Evolutionary conservation across 495 filamentous ascomycete species (phyloP).

Genomic region (Aspergillus hancockii): DNA sequence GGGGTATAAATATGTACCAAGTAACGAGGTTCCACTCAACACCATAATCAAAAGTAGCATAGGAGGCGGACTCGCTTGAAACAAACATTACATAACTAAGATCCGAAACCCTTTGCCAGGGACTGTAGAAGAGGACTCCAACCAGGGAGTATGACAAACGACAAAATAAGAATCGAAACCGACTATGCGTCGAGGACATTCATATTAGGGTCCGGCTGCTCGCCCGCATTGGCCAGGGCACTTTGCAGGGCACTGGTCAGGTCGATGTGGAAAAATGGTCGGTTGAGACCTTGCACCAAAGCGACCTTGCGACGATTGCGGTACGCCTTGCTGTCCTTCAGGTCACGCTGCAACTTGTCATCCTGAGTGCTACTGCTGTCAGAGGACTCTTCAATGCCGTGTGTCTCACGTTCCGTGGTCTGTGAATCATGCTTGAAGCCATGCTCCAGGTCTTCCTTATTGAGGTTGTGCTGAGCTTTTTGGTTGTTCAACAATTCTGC

Average conservation of each 20-base stretch:
- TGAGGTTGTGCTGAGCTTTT: slow-evolving; percentile 30
- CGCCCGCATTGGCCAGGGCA: slow-evolving; percentile 66
- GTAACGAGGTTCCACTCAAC: not conserved
- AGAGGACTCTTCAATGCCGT: slow-evolving; percentile 34
- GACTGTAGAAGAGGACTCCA: not conserved
- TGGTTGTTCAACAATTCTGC: slow-evolving; percentile 60
- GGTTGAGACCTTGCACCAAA: slow-evolving; percentile 78
- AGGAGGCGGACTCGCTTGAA: not conserved
- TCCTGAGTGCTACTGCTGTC: slow-evolving; percentile 33
- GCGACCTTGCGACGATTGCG: slow-evolving; percentile 51
- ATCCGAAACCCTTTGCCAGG: not conserved
- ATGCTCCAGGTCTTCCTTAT: slow-evolving; percentile 43
- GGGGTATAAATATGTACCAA: slow-evolving; percentile 6
- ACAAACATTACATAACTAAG: not conserved
- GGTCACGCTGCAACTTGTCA: slow-evolving; percentile 46
- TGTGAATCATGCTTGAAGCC: slow-evolving; percentile 30
- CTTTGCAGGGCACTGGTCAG: slow-evolving; percentile 89
- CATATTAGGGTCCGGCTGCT: slow-evolving; percentile 7
- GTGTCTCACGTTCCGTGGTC: slow-evolving; percentile 33
- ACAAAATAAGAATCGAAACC: not conserved
- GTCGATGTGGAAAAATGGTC: slow-evolving; percentile 94
- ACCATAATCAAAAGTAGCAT: not conserved
- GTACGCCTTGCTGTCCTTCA: slow-evolving; percentile 49
- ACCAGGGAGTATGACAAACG: slow-evolving; percentile 4
- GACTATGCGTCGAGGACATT: slow-evolving; percentile 8